Conservation (phyloP, 1,284 basidiomycete species). For the Tylopilus sp. region DNA sequence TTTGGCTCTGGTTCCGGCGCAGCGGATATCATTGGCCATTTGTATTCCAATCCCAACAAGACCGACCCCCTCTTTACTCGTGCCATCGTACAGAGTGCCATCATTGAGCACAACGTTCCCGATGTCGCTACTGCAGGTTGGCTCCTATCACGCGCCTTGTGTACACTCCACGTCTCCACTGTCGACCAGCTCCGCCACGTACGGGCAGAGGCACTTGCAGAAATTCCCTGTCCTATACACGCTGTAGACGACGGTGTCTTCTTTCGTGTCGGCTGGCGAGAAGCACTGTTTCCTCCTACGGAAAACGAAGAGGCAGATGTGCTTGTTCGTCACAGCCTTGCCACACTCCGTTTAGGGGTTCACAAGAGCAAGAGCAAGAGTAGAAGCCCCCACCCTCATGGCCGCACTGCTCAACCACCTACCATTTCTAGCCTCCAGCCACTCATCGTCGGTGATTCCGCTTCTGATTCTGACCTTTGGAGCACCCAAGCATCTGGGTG, state of each 20-base stretch:
- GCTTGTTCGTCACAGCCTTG: slow-evolving; percentile 17
- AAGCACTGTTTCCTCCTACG: slow-evolving; percentile 41
- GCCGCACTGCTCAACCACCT: slow-evolving; percentile 27
- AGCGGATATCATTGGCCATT: slow-evolving; percentile 66
- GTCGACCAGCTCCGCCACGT: slow-evolving; percentile 59
- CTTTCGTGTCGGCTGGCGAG: slow-evolving; percentile 58
- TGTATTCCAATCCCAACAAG: slow-evolving; percentile 63
- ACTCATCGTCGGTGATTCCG: slow-evolving; percentile 69
- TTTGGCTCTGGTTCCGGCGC: slow-evolving; percentile 71
- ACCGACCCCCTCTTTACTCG: slow-evolving; percentile 57
- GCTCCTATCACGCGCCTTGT: slow-evolving; percentile 60
- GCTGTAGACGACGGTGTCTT: slow-evolving; percentile 66
- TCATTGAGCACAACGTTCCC: slow-evolving; percentile 58
- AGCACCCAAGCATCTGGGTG: slow-evolving; percentile 54
- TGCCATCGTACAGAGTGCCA: slow-evolving; percentile 62
- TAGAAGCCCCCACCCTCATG: slow-evolving; percentile 30
- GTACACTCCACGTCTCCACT: slow-evolving; percentile 46
- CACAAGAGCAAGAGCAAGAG: slow-evolving; percentile 30
- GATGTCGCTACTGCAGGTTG: slow-evolving; percentile 58
- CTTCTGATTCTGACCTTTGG: slow-evolving; percentile 63
- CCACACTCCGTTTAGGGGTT: slow-evolving; percentile 24
- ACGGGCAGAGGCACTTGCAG: slow-evolving; percentile 52
- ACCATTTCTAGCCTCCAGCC: slow-evolving; percentile 47
- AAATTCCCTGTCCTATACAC: slow-evolving; percentile 46
- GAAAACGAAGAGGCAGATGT: slow-evolving; percentile 33